These are phyloP conservation scores for Agapanthus africanus DNA, from an alignment of 106 monocot species.

Conservation along the genomic window DNA sequence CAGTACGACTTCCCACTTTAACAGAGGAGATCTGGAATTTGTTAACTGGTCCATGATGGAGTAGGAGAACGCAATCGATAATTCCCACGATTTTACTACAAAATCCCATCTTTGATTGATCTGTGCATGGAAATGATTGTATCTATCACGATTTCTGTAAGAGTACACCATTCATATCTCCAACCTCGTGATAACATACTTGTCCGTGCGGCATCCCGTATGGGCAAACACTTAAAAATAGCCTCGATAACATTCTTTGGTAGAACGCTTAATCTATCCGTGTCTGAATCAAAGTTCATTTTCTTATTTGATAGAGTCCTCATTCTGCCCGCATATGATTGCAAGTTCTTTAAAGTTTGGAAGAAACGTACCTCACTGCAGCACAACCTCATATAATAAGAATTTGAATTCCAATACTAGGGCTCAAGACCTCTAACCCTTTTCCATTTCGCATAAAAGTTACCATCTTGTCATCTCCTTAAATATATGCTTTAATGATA, in stretches of 20 bases:
- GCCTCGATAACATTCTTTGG: background rate
- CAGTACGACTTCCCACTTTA: background rate
- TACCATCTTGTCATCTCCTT: too few relatives aligned
- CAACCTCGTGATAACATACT: slow-evolving; percentile 5
- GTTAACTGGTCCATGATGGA: slow-evolving; percentile 5
- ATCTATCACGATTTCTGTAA: background rate
- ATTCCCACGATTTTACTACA: background rate
- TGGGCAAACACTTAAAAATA: background rate
- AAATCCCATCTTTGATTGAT: too few relatives aligned
- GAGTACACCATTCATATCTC: background rate
- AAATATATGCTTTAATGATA: too few relatives aligned
- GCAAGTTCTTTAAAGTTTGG: background rate
- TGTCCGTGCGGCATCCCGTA: background rate
- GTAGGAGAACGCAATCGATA: background rate
- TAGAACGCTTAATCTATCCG: slow-evolving; percentile 5
- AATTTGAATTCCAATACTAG: too few relatives aligned
- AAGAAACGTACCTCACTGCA: too few relatives aligned
- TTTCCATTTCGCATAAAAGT: too few relatives aligned
- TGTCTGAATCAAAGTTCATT: too few relatives aligned
- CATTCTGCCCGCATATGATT: background rate
- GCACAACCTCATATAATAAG: too few relatives aligned
- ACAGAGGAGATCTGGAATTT: background rate
- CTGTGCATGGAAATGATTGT: too few relatives aligned
- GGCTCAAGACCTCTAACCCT: too few relatives aligned
- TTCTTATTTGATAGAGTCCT: too few relatives aligned